Conservation (phyloP, 306 rosid species). For the Cucumis hystrix region DNA sequence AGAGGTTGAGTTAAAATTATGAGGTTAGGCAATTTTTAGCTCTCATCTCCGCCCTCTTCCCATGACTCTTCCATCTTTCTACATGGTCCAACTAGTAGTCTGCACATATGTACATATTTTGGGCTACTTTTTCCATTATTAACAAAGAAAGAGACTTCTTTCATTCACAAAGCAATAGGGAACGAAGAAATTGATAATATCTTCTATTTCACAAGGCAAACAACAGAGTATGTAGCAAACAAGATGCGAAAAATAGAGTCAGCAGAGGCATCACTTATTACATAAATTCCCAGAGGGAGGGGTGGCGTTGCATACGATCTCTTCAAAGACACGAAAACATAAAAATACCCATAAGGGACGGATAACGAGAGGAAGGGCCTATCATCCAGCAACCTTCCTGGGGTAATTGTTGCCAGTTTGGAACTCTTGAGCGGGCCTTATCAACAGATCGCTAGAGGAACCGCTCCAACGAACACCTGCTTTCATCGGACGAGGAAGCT, state of each 20-base stretch:
- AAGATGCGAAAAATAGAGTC: neutral
- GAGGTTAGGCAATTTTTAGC: no score
- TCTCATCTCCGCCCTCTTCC: no score
- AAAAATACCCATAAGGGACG: no score
- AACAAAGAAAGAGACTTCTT: neutral
- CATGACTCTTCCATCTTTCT: no score
- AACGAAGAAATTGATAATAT: neutral
- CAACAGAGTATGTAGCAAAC: neutral
- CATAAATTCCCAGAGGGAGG: neutral
- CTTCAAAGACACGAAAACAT: neutral
- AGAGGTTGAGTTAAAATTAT: no score
- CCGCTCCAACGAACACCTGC: constrained; percentile 76
- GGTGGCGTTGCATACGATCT: neutral
- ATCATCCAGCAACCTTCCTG: constrained; percentile 66
- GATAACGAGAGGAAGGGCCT: neutral
- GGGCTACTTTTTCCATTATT: no score
- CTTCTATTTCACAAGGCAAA: neutral
- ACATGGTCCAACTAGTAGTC: no score
- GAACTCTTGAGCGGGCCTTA: constrained; percentile 42
- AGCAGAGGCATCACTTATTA: neutral
- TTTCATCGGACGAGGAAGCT: constrained; percentile 58
- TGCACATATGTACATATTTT: no score
- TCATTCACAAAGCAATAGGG: neutral
- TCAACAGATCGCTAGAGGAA: constrained; percentile 46
- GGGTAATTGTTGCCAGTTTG: constrained; percentile 43